A percentile compares a stretch with the other conserved stretches of the same genome.
Conservation (phyloP, 1,284 basidiomycete genomes). For the Leccinum holopus region DNA sequence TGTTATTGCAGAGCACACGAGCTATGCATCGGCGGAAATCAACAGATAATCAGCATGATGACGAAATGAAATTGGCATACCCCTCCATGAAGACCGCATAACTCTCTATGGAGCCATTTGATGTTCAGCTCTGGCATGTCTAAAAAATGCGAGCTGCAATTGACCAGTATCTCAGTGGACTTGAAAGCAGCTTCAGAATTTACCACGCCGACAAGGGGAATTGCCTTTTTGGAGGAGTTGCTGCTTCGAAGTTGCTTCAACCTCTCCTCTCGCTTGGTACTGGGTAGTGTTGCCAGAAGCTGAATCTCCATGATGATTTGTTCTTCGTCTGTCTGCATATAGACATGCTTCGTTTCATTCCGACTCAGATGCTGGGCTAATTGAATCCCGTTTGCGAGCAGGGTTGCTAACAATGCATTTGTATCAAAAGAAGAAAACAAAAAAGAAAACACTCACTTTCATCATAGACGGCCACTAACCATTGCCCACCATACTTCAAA, state of each 20-base stretch:
- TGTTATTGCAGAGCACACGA: constrained; percentile 4
- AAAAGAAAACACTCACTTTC: constrained; percentile 2
- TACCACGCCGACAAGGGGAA: neutral
- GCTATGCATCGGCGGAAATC: neutral
- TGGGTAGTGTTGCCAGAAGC: neutral
- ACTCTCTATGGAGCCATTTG: neutral
- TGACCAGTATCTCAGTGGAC: constrained; percentile 1
- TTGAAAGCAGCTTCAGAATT: constrained; percentile 4
- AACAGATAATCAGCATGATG: no score
- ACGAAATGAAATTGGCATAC: neutral
- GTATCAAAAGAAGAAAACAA: neutral
- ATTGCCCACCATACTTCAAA: neutral
- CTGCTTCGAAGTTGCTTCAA: neutral
- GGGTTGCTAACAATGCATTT: no score
- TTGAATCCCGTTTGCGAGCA: neutral
- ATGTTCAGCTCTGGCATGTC: constrained; percentile 16
- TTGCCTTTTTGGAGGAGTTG: constrained; percentile 1
- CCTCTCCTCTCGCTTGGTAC: neutral
- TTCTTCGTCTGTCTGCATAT: constrained; percentile 17
- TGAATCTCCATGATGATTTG: constrained; percentile 15
- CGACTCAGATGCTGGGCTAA: constrained; percentile 12
- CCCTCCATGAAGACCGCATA: constrained; percentile 11
- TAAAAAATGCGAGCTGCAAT: constrained; percentile 6
- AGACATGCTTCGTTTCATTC: constrained; percentile 13
- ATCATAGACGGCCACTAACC: constrained; percentile 14